A percentile compares a stretch with the other conserved stretches of the same genome.
Conservation (phyloP, 2,329 filamentous ascomycete genomes). For the Colletotrichum brevisporum region DNA sequence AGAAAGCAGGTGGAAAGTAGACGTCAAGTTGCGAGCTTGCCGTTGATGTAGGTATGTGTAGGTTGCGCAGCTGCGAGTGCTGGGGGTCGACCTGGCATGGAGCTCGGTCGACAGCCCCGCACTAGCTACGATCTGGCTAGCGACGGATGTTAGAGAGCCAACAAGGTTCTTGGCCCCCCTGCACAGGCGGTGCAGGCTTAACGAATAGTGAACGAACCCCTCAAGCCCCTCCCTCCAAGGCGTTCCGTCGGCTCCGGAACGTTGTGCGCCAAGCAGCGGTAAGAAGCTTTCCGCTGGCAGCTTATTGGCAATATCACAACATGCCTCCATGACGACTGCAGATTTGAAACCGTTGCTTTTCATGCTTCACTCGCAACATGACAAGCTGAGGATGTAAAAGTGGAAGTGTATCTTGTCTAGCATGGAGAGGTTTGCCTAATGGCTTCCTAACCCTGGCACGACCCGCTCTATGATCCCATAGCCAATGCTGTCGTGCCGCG, state of each 20-base stretch:
- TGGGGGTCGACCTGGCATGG: slow-evolving; percentile 28
- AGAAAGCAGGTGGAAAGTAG: background rate
- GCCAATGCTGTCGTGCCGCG: background rate
- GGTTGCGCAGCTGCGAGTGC: slow-evolving; percentile 4
- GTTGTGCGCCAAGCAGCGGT: background rate
- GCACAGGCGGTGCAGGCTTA: slow-evolving; percentile 22
- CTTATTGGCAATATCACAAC: background rate
- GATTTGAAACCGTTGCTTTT: too few relatives aligned
- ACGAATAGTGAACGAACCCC: slow-evolving; percentile 11
- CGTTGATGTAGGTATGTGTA: slow-evolving; percentile 17
- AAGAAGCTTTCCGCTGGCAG: slow-evolving; percentile 17
- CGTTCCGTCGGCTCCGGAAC: slow-evolving; percentile 26
- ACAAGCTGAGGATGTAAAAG: too few relatives aligned
- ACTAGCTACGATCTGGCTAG: slow-evolving; percentile 39
- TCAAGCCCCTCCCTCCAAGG: slow-evolving; percentile 24
- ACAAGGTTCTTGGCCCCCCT: slow-evolving; percentile 34
- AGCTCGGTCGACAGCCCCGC: slow-evolving; percentile 38
- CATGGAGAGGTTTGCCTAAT: too few relatives aligned
- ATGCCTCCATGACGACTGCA: too few relatives aligned
- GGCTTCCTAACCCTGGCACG: too few relatives aligned
- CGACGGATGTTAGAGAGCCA: slow-evolving; percentile 29
- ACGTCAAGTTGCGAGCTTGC: background rate
- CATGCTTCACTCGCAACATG: too few relatives aligned
- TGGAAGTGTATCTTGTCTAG: too few relatives aligned
- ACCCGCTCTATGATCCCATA: too few relatives aligned